Base-by-base conservation (phyloP, 2,329 filamentous ascomycete species). In the Canariomyces notabilis region DNA sequence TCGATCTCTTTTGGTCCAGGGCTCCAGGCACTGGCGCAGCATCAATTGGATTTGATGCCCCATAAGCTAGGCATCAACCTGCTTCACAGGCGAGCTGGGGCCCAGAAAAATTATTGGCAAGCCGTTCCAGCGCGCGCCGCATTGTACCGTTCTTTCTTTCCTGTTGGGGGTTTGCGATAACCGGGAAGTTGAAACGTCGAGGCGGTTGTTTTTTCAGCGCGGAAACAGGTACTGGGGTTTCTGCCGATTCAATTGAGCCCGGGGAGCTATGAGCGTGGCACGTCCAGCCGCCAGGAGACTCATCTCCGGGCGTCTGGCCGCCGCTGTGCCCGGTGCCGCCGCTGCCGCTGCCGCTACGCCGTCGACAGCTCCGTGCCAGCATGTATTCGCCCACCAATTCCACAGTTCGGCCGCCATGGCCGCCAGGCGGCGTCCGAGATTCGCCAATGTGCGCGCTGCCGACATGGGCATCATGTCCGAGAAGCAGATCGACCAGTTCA, bases 381-480 rank as follows among this genome's bases (percentile, higher is more conserved):
- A 56, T 55, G 47, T 67, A 65, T 55, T 63, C 22, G 36, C 38
- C 53, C 34, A 42, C 56, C 51, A 45, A 57, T 77, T 81, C 61
- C 76, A 80, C 65, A 76, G 65, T 61, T 76, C 76, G 37, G 63
- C 71, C 37, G 62, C 66, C 37, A 66, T 74, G 29, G 61, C 67
- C 51, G 70, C 67, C 50, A 69, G 73, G 54, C 70, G 70, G 55
- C 69, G 62, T 50, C 60, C 71, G 43, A 69, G 75, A 34, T 79
- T 79, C 61, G 72, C 67, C 57, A 80, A 69, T 61, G 64, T 80
- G 56, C 70, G 65, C 49, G 76, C 75, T 18, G 66, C 69, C 44
- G 65, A 77, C 56, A 66, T 80, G 64, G 76, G 76, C 1, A 63
- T 80, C 33, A 58, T 70, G 36, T 65, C 67, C 43, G 68, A 71